Evolutionary conservation across 106 monocot species (phyloP), one percentile per base, ranked within the genome.

Genomic region (Dioscorea dumetorum): DNA sequence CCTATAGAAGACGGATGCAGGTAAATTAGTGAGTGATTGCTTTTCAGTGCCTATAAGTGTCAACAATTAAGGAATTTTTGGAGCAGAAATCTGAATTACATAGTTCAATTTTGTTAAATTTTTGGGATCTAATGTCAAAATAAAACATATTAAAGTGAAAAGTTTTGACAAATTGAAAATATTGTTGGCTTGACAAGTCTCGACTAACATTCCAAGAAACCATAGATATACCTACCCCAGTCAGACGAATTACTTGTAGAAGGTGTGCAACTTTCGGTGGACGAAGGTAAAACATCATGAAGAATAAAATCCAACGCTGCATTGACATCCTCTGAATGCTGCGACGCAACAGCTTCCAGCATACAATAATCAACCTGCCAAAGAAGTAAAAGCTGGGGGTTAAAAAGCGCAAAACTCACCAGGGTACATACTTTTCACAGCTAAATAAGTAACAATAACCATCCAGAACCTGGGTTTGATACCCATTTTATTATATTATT

Each of bases 281-380:
- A 16, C 10, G 57, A 54, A 17, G 73, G 82, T 61, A 80, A 61
- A 56, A 88, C 79, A 35, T 88, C 82, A 57, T 49, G 50, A 35
- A 85, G 63, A 56, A 85, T 71, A 69, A 85, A 88, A 34, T 79
- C 85, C 59, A 74, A 64, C 24, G 88, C 88, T 71, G 76, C 79
- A 63, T 85, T 69, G 62, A 74, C 72, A 68, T 88, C 85, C n/a
- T 73, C 28, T 5, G 34, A 64, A 65, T 85, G 73, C 67, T 88
- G 82, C 68, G 76, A 71, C 9, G 85, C 85, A 17, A 82, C 72
- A 70, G 81, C 79, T 64, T 64, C 79, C 19, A 82, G 66, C 51
- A 88, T 79, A 15, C 79, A 79, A 14, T 53, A 22, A 69, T 88
- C 88, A 62, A 88, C 76, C 88, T 88, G 75, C 24, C 64, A 16